phyloP scores from a whole-genome alignment of 257 asterid species.

The Primulina eburnea region DNA sequence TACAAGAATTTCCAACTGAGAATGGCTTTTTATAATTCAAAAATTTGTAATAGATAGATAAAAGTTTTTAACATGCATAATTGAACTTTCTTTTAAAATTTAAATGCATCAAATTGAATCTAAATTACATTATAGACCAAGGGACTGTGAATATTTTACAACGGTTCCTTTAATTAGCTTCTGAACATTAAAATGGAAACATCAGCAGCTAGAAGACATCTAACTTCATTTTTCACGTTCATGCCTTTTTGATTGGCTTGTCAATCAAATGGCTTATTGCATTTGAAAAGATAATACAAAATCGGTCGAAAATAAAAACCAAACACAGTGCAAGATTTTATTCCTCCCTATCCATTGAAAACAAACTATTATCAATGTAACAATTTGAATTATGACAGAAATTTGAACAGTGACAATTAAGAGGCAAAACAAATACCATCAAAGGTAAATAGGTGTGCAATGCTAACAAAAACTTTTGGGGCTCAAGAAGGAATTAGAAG shows the following conservation, averaged over 20 bases:
- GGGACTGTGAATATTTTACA: slow-evolving; percentile 9
- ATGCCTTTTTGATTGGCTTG: slow-evolving; percentile 4
- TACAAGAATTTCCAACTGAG: neutral
- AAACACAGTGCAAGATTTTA: slow-evolving; percentile 10
- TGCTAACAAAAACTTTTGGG: neutral
- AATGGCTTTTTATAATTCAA: slow-evolving; percentile 3
- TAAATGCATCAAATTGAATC: neutral
- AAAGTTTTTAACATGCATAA: neutral
- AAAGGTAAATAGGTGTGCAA: neutral
- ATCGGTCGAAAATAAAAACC: slow-evolving; percentile 6
- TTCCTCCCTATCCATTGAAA: slow-evolving; percentile 14
- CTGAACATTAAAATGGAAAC: slow-evolving; percentile 14
- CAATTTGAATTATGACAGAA: neutral
- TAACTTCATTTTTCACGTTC: slow-evolving; percentile 9
- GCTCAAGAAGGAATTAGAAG: slow-evolving; percentile 17
- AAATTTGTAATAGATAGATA: too few species aligned
- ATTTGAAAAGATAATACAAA: neutral
- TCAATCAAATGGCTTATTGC: neutral
- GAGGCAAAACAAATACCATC: slow-evolving; percentile 3
- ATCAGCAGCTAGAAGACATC: neutral
- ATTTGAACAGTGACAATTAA: neutral
- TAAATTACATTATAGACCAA: neutral
- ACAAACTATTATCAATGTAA: neutral
- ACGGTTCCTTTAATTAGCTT: neutral
- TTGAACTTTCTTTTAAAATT: neutral